Conservation (phyloP, 1,139 yeast genomes). For the Pichiaceae sp. region DNA sequence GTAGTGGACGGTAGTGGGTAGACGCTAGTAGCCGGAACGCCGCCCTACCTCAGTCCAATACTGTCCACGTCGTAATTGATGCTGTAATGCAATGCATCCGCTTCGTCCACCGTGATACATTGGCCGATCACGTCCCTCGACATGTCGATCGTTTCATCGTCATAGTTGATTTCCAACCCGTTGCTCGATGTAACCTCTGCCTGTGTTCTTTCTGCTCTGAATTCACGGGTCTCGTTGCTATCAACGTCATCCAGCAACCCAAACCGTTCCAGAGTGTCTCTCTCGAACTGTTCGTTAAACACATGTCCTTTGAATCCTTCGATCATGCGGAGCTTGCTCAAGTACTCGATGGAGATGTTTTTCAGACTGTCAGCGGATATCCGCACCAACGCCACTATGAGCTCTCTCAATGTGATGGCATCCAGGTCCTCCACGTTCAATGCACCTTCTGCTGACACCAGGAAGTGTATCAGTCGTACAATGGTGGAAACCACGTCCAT, state of each 20-base stretch:
- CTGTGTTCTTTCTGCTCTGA: constrained; percentile 24
- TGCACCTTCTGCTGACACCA: constrained; percentile 16
- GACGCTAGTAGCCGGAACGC: too few species aligned
- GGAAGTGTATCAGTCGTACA: constrained; percentile 19
- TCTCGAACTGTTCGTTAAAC: constrained; percentile 17
- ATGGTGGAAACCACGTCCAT: constrained; percentile 30
- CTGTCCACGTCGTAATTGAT: constrained; percentile 35
- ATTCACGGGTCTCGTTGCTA: constrained; percentile 2
- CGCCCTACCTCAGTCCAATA: too few species aligned
- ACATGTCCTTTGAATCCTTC: constrained; percentile 11
- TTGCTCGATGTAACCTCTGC: constrained; percentile 29
- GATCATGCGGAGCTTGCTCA: constrained; percentile 13
- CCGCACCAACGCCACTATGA: constrained; percentile 20
- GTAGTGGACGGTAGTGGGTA: too few species aligned
- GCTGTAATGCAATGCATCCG: constrained; percentile 63
- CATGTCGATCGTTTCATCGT: constrained; percentile 54
- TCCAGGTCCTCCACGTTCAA: constrained; percentile 16
- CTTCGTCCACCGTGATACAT: constrained; percentile 69
- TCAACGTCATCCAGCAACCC: constrained; percentile 5
- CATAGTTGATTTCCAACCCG: constrained; percentile 57
- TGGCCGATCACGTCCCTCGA: constrained; percentile 66
- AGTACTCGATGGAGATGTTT: constrained; percentile 16
- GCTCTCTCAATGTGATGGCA: constrained; percentile 18
- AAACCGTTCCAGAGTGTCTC: constrained; percentile 11
- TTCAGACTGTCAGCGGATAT: constrained; percentile 22